phyloP scores from a whole-genome alignment of 2,329 filamentous ascomycete species.

The Colletotrichum orbiculare region DNA sequence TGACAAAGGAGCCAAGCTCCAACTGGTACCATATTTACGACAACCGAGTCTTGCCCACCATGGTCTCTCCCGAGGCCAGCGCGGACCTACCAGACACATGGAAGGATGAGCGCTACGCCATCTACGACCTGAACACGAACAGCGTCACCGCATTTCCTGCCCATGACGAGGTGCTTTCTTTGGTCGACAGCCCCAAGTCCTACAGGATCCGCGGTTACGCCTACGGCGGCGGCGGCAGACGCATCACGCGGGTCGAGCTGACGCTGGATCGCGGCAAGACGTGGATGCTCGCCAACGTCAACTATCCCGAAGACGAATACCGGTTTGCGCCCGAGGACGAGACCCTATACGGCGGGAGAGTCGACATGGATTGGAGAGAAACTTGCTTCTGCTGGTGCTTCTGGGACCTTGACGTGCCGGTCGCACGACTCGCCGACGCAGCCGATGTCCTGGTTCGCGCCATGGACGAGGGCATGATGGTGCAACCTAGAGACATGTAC shows the following conservation, averaged over 20 bases:
- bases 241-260: conserved; percentile 84
- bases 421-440: conserved; percentile 70
- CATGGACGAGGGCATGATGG: conserved; percentile 91
- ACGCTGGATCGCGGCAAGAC: conserved; percentile 84
- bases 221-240: conserved; percentile 86
- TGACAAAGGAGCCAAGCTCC: conserved; percentile 83
- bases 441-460: conserved; percentile 83
- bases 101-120: conserved; percentile 91
- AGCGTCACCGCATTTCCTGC: conserved; percentile 83
- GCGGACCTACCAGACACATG: conserved; percentile 80
- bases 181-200: conserved; percentile 51
- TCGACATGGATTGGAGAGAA: conserved; percentile 87
- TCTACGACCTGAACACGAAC: conserved; percentile 91
- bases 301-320: conserved; percentile 89
- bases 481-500: conserved; percentile 93
- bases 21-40: conserved; percentile 98
- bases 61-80: conserved; percentile 83
- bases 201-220: conserved; percentile 85
- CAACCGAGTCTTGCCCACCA: conserved; percentile 89
- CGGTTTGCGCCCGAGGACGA: conserved; percentile 69
- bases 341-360: conserved; percentile 76
- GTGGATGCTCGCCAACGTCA: conserved; percentile 81
- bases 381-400: conserved; percentile 92
- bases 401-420: conserved; percentile 79
- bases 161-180: conserved; percentile 75